A percentile compares a stretch with the other conserved stretches of the same genome.
These are phyloP conservation scores for Perkinsus olseni DNA, from an alignment of 169 alveolate species.

Conservation along the genomic window DNA sequence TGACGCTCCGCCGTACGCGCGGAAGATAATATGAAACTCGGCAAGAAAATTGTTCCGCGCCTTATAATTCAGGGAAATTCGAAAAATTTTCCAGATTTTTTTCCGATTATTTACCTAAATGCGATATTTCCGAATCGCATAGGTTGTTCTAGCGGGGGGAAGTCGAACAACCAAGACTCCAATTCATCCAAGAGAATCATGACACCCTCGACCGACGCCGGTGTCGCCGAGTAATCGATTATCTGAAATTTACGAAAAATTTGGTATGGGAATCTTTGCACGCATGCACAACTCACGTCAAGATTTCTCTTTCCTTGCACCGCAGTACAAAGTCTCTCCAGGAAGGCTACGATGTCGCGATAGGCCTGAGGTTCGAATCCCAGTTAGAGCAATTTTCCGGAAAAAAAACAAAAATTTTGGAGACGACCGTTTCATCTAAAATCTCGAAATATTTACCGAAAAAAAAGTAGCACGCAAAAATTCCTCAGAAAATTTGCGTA, in stretches of 20 bases:
- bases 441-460: too few relatives aligned
- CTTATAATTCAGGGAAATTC: too few relatives aligned
- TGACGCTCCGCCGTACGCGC: too few relatives aligned
- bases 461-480: too few relatives aligned
- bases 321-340: background rate
- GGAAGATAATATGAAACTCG: too few relatives aligned
- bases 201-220: background rate
- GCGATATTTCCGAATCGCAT: conserved; percentile 67
- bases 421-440: too few relatives aligned
- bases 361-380: background rate
- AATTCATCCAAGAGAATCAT: background rate
- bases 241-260: background rate
- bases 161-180: conserved; percentile 32
- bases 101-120: conserved; percentile 17
- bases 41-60: too few relatives aligned
- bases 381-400: too few relatives aligned
- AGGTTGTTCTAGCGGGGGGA: conserved; percentile 54
- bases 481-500: too few relatives aligned
- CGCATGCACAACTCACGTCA: background rate
- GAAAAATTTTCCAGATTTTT: too few relatives aligned
- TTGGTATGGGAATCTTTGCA: background rate
- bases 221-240: background rate
- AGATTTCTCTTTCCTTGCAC: background rate
- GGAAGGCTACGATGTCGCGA: background rate
- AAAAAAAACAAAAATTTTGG: too few relatives aligned